Base-by-base conservation (phyloP, 2,329 filamentous ascomycete genomes). In the Trichoderma oligosporum region DNA sequence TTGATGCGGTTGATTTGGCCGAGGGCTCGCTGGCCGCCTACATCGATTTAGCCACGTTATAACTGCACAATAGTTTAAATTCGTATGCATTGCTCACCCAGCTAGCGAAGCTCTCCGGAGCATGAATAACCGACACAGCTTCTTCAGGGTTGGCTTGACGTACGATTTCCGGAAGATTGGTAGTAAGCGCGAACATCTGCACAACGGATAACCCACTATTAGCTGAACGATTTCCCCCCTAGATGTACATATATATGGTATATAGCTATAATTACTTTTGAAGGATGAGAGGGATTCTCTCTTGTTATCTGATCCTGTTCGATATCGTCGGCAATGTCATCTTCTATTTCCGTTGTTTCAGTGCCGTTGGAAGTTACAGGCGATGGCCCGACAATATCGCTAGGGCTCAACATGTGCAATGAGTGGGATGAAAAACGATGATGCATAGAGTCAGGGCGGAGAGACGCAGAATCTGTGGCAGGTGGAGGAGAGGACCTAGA, bases 81-180 rank as follows among this genome's bases (percentile, higher is more conserved):
- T 4, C 27, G 11, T 29, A 20, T 44, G 39, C 69, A 82, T 68
- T 71, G n/a, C 44, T 48, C 29, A 94, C 89, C 82, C 94, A 96
- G 64, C 83, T 83, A 56, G 84, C 82, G 71, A 94, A 97, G 61
- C 87, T 89, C 62, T 90, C 81, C 0, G 92, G 91, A 14, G 89
- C 90, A 77, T 96, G 92, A 64, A 97, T 96, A 55, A 96, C 92
- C 1, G 92, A 97, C 53, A 90, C 82, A 22, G 91, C 87, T 63
- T 92, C 90, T 63, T 96, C 90, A 60, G 85, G 85, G 22, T 81
- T 81, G 53, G 76, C 74, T 51, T 80, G 78, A 68, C 85, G 76
- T 70, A 86, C 66, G 59, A 78, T 75, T 39, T 83, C 82, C 2
- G 82, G 73, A 8, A 87, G 66, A 60, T 79, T 81, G 4, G 84